Evolutionary conservation across 1,284 basidiomycete species (phyloP).

Genomic region (Puccinia sorghi): DNA sequence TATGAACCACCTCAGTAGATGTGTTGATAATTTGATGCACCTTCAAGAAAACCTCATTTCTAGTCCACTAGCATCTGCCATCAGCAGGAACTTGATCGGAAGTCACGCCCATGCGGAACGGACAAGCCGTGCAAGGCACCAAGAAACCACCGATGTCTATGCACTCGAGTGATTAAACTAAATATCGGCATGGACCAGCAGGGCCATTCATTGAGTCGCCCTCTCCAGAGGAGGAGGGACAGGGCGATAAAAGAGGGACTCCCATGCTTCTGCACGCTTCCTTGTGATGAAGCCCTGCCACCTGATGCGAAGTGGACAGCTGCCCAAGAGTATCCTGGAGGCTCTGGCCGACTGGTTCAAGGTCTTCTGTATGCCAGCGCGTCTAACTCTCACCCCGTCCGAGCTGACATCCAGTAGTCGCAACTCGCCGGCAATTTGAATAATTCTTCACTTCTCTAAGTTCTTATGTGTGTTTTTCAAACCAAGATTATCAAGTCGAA

Average conservation of each 20-base stretch:
- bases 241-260: background rate
- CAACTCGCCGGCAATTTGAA: background rate
- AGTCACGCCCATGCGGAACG: background rate
- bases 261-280: no score
- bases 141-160: background rate
- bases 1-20: slow-evolving; percentile 12
- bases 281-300: no score
- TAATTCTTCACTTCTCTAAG: background rate
- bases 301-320: no score
- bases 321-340: no score
- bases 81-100: background rate
- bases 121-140: background rate
- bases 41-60: background rate
- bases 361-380: background rate
- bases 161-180: background rate
- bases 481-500: background rate
- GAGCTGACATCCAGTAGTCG: background rate
- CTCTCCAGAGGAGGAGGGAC: background rate
- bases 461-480: background rate
- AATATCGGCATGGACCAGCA: background rate
- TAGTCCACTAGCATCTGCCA: background rate
- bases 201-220: background rate
- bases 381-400: background rate
- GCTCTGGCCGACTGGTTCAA: no score
- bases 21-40: background rate